Evolutionary conservation across 208 protist species (phyloP).

Genomic region (Wallacemonas collosoma): DNA sequence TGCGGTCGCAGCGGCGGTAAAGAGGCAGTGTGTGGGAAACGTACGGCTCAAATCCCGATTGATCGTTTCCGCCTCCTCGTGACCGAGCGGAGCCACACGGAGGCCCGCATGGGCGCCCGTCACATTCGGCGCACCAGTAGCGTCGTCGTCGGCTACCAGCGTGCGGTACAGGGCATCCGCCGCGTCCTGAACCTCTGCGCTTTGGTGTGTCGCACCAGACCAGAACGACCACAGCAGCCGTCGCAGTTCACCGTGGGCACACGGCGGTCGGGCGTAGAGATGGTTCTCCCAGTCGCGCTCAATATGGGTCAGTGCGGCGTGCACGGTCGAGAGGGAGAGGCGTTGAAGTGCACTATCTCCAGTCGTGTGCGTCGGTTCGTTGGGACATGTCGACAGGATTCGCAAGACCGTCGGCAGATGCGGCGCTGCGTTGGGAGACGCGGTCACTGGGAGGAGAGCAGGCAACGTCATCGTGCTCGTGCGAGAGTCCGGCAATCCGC

Average conservation of each 20-base stretch:
- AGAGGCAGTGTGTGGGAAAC: slow-evolving; percentile 61
- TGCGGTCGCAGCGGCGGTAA: slow-evolving; percentile 15
- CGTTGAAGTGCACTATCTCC: too few relatives aligned
- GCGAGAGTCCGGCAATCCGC: too few relatives aligned
- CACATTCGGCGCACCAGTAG: neutral
- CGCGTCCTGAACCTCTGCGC: slow-evolving; percentile 9
- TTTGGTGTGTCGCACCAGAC: slow-evolving; percentile 35
- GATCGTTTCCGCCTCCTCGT: slow-evolving; percentile 36
- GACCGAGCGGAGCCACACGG: neutral
- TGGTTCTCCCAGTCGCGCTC: slow-evolving; percentile 22
- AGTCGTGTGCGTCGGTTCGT: too few relatives aligned
- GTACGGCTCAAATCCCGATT: slow-evolving; percentile 57
- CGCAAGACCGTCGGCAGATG: too few relatives aligned
- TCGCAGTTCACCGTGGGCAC: slow-evolving; percentile 31
- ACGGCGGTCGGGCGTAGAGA: slow-evolving; percentile 19
- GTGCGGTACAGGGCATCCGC: slow-evolving; percentile 20
- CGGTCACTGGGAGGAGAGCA: too few relatives aligned
- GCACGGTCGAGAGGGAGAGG: neutral
- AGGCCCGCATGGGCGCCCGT: slow-evolving; percentile 13
- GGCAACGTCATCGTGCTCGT: too few relatives aligned
- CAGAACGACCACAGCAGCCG: slow-evolving; percentile 51
- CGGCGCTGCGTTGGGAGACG: too few relatives aligned
- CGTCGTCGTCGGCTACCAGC: neutral
- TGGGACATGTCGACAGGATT: too few relatives aligned
- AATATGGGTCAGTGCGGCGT: slow-evolving; percentile 17